Base-by-base conservation (phyloP, 1,284 basidiomycete species). In the Ustilago esculenta region DNA sequence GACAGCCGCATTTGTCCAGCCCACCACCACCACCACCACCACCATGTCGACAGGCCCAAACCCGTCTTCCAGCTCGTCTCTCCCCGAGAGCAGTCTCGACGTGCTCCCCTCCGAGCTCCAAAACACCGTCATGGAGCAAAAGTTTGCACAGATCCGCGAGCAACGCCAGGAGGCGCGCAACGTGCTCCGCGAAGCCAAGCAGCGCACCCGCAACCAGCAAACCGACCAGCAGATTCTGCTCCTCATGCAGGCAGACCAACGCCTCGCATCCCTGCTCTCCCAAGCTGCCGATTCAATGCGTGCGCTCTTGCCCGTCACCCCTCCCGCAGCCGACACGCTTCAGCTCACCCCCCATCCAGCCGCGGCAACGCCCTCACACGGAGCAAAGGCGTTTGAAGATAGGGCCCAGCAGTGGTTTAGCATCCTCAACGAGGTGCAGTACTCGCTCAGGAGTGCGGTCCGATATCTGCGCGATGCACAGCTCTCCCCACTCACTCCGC, bases 341-440 rank as follows among this genome's bases (percentile, higher is more conserved):
- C 32, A 39, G 17, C 42, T 43, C n/a, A 18, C 43, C 20, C 18
- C 48, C 34, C 18, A 23, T 15, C 18, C 24, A 4, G 25, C 15
- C 24, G 27, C 25, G 4, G 14, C 46, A 9, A 3, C 27, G 1
- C n/a, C n/a, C n/a, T n/a, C n/a, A n/a, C 27, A 46, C 18, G 66
- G 60, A 3, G 59, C 70, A 24, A 73, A 58, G 30, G 70, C 67
- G 8, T 73, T 73, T 27, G 66, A 73, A 29, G 40, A 49, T 5
- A 50, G 49, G 18, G 66, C 66, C 3, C 66, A 73, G 36, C 52
- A 63, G 34, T 73, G 70, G 70, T 73, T 73, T 44, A 25, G 37
- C 18, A 69, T 66, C 49, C 65, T 73, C 51, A 73, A 70, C 55
- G 66, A 73, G 40, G 70, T 73, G 15, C 70, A 73, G 49, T 65